Base-by-base conservation (phyloP, 345 rosid genomes). In the Salix caprea region DNA sequence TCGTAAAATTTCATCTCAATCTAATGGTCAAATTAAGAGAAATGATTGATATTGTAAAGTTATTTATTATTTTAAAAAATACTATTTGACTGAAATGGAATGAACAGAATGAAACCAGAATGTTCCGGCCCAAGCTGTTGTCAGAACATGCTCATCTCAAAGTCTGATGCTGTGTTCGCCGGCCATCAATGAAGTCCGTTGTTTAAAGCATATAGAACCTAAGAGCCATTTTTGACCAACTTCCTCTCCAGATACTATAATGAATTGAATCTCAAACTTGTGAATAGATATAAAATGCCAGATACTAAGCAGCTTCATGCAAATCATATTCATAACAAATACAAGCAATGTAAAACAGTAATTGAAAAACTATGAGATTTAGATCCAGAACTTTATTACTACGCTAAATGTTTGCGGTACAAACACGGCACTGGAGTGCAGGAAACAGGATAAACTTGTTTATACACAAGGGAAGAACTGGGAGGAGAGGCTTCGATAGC, bases 61-160 rank as follows among this genome's bases (percentile, higher is more conserved):
- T 32, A 32, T 32, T 32, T 4, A 32, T 32, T 32, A 32, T 32
- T 32, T 32, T 0, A 32, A 32, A 32, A 32, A 32, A 4, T 0
- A 32, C 0, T 32, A 32, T 32, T 32, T 32, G 1, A 0, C 5
- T 0, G 34, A 4, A 32, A 32, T 4, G 34, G 1, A 32, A 32
- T 0, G 5, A 1, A 0, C 0, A 0, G 0, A 32, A 32, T 0
- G 1, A 32, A 32, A 32, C 5, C 1, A 32, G 5, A 4, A 32
- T 1, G 0, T 32, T 32, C 5, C 0, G 5, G 34, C 97, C 3
- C 86, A 90, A 84, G 99, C 99, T 54, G 96, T 91, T 30, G 93
- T 88, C 69, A 86, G 86, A 86, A 96, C 94, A 14, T 96, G 90
- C 39, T 66, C 98, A 72, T 85, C 94, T 68, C 94, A 92, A n/a